These are phyloP conservation scores for Eimeria necatrix DNA, from an alignment of 169 alveolate genomes.

Conservation along the genomic window DNA sequence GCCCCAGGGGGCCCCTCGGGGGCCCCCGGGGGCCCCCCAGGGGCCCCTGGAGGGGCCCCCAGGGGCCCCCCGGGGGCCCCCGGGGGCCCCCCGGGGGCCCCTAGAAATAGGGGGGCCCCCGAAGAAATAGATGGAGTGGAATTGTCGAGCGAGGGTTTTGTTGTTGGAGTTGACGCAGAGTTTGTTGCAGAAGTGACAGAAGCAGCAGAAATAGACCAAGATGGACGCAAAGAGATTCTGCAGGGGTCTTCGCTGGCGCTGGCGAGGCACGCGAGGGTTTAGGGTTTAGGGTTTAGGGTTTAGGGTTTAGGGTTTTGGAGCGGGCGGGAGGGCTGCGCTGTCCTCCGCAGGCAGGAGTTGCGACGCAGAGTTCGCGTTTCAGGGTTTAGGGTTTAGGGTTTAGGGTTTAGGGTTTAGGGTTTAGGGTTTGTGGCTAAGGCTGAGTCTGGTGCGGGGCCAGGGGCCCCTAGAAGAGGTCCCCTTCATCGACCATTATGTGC, in stretches of 20 bases:
- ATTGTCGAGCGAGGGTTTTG: constrained; percentile 35
- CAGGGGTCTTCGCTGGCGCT: constrained; percentile 80
- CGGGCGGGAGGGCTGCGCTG: constrained; percentile 82
- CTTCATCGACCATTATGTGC: constrained; percentile 89
- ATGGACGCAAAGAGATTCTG: constrained; percentile 81
- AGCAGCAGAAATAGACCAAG: constrained; percentile 81
- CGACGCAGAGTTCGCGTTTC: neutral
- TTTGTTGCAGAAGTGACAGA: constrained; percentile 84
- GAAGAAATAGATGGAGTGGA: neutral
- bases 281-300: constrained; percentile 66
- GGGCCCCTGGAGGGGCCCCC: neutral
- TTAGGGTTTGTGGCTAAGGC: constrained; percentile 72
- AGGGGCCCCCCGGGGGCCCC: no score
- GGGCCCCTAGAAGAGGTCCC: constrained; percentile 86
- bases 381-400: neutral
- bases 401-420: constrained; percentile 70
- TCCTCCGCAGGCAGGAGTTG: neutral
- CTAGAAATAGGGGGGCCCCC: neutral
- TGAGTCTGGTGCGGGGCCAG: constrained; percentile 86
- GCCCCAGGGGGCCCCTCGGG: no score
- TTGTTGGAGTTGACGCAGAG: constrained; percentile 85
- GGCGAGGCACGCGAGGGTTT: constrained; percentile 78
- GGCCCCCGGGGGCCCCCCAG: no score
- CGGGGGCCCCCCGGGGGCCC: neutral
- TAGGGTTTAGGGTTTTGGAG: neutral